These are phyloP conservation scores for Mycosphaerella arachidis DNA, from an alignment of 2,329 filamentous ascomycete species.

Conservation along the genomic window DNA sequence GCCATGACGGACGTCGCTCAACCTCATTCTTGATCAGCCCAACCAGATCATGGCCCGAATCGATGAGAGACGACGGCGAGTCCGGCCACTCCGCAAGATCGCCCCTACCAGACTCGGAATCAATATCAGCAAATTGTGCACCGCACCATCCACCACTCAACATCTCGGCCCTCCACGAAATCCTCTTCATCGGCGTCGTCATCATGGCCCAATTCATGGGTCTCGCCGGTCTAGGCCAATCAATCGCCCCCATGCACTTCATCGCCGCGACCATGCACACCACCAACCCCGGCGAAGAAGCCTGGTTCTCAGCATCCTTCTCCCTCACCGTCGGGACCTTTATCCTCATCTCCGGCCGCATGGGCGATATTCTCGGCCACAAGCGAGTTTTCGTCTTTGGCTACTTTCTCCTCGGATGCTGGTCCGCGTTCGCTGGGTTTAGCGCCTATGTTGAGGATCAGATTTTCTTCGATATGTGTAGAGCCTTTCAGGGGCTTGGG, in stretches of 20 bases:
- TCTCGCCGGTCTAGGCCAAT: slow-evolving; percentile 26
- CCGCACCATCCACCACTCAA: slow-evolving; percentile 3
- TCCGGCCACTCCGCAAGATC: not conserved
- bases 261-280: slow-evolving; percentile 42
- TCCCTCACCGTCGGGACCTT: slow-evolving; percentile 43
- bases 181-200: slow-evolving; percentile 24
- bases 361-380: slow-evolving; percentile 42
- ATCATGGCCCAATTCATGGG: slow-evolving; percentile 29
- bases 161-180: slow-evolving; percentile 23
- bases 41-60: slow-evolving; percentile 12
- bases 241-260: slow-evolving; percentile 40
- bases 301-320: slow-evolving; percentile 43
- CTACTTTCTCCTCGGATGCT: slow-evolving; percentile 37
- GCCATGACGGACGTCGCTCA: slow-evolving; percentile 18
- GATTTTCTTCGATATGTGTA: slow-evolving; percentile 35
- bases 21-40: slow-evolving; percentile 23
- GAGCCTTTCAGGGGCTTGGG: slow-evolving; percentile 40
- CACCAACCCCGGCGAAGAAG: slow-evolving; percentile 39
- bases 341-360: slow-evolving; percentile 41
- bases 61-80: slow-evolving; percentile 15
- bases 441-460: slow-evolving; percentile 30
- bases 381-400: slow-evolving; percentile 40
- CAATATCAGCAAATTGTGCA: not conserved
- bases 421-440: slow-evolving; percentile 40
- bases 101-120: not conserved